phyloP scores from a whole-genome alignment of 1,284 basidiomycete species.

The Xanthoconium separans region DNA sequence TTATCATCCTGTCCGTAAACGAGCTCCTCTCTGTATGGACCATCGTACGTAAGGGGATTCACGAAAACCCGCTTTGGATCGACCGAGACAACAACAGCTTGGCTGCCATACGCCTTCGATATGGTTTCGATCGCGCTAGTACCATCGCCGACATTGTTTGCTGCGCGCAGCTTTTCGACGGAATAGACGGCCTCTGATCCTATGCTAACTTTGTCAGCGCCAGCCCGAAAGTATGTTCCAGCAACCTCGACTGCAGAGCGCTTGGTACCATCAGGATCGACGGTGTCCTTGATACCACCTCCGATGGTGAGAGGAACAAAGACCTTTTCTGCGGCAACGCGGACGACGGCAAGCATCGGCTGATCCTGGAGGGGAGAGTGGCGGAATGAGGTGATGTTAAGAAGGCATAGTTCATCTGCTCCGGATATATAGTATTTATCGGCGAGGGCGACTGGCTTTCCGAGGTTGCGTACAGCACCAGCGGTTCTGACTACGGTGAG shows the following conservation, averaged over 20 bases:
- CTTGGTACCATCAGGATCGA: slow-evolving; percentile 92
- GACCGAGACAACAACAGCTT: slow-evolving; percentile 97
- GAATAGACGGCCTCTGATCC: slow-evolving; percentile 95
- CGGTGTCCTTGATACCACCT: slow-evolving; percentile 95
- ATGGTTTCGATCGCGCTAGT: slow-evolving; percentile 95
- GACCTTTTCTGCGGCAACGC: slow-evolving; percentile 84
- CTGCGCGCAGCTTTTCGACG: slow-evolving; percentile 77
- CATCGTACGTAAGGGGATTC: slow-evolving; percentile 62
- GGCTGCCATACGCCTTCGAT: slow-evolving; percentile 87
- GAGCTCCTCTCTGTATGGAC: slow-evolving; percentile 69
- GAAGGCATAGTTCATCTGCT: slow-evolving; percentile 95
- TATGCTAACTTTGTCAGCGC: slow-evolving; percentile 98
- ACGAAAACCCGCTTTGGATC: slow-evolving; percentile 93
- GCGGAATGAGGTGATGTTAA: slow-evolving; percentile 99
- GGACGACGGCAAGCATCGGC: slow-evolving; percentile 96
- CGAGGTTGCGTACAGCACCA: slow-evolving; percentile 93
- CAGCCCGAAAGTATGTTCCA: slow-evolving; percentile 93
- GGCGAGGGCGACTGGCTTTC: slow-evolving; percentile 94
- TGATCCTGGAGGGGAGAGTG: slow-evolving; percentile 94
- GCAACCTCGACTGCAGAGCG: slow-evolving; percentile 92
- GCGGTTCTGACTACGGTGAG: slow-evolving; percentile 43
- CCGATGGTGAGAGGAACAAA: slow-evolving; percentile 99
- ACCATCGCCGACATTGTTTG: slow-evolving; percentile 53
- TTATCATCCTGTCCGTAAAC: slow-evolving; percentile 53
- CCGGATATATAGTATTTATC: slow-evolving; percentile 85